phyloP scores from a whole-genome alignment of 75 land plant genomes.

The Gnetum montanum region DNA sequence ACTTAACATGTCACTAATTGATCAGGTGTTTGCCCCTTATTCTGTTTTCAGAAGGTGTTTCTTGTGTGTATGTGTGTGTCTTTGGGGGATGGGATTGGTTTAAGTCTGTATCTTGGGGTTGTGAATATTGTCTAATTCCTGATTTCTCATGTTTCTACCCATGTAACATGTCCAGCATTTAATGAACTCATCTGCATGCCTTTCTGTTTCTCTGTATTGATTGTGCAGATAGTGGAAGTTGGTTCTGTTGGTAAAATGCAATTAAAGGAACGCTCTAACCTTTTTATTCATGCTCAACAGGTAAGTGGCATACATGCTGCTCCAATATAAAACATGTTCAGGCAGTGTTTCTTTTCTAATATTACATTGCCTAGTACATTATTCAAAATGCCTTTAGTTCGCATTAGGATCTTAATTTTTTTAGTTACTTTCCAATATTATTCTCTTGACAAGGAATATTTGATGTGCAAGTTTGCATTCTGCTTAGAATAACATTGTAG shows the following conservation, averaged over 20 bases:
- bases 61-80: not conserved
- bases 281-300: slow-evolving; percentile 60
- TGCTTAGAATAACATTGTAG: not conserved
- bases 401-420: no score
- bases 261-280: slow-evolving; percentile 25
- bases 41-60: slow-evolving; percentile 1
- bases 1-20: slow-evolving; percentile 50
- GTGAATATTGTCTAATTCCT: not conserved
- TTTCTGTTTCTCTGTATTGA: slow-evolving; percentile 3
- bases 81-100: not conserved
- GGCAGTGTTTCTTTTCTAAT: no score
- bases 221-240: slow-evolving; percentile 61
- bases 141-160: not conserved
- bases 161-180: no score
- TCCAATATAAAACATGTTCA: no score
- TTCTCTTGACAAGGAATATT: no score
- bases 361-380: no score
- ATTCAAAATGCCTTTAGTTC: no score
- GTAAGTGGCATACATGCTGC: no score
- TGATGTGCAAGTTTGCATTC: no score
- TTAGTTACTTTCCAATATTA: no score
- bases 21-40: slow-evolving; percentile 59
- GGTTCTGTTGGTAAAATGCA: slow-evolving; percentile 79
- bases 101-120: not conserved
- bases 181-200: no score